Base-by-base conservation (phyloP, 1,284 basidiomycete genomes). In the Malassezia restricta region DNA sequence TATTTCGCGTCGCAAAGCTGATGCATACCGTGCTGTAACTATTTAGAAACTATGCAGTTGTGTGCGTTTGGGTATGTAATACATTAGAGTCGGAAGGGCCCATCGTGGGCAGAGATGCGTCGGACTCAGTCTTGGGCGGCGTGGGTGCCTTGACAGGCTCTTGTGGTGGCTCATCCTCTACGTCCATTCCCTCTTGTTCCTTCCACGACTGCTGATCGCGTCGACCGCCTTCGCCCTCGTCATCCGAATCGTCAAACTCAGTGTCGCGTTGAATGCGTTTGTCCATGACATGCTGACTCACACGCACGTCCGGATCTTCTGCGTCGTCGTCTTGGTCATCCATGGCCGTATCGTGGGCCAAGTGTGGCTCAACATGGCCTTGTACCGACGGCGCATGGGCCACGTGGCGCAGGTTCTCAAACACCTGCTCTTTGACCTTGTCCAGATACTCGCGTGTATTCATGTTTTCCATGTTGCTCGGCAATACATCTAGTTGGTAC, bases 381-480 rank as follows among this genome's bases (percentile, higher is more conserved):
- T 73, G 70, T 0, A 73, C 65, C 0, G 59, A 63, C 0, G 70
- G 70, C 0, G 64, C 70, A 17, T 58, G 61, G 11, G 59, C 49
- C 0, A 63, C 63, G 37, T 73, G 64, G 3, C 70, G 63, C 31
- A 73, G 56, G 29, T 68, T 65, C 40, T 96, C 89, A 75, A 96
- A 82, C 5, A 95, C 87, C 46, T 91, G 87, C 50, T 82, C 81
- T 74, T 87, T 90, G 58, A 96, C 83, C 56, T 92, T 87, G 49
- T 94, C 86, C 44, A 98, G 78, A 72, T 98, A 99, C 61, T 86
- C 85, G 8, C 81, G 81, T 2, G 87, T 87, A 72, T 99, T 99
- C 76, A 92, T 78, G 68, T 99, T 91, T 63, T 95, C 89, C 70
- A 90, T 87, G 73, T 98, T 99, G 30, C 88, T 92, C 5, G 90